Conservation (phyloP, 306 rosid genomes). For the Cicer arietinum region DNA sequence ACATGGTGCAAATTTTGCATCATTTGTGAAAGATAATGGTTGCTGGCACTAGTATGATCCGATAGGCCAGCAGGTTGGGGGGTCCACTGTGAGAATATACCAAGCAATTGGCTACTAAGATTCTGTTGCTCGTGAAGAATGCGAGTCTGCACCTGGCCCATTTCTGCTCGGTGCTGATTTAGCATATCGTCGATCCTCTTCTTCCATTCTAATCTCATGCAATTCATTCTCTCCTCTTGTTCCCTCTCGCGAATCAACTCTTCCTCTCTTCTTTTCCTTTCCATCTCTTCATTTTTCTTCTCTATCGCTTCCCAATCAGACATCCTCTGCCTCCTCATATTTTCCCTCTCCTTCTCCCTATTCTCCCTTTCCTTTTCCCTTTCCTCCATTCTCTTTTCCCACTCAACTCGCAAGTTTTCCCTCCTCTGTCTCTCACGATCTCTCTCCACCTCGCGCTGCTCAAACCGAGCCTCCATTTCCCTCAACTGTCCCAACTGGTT, state of each 20-base stretch:
- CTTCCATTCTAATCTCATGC: constrained; percentile 83
- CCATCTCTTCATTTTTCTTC: constrained; percentile 78
- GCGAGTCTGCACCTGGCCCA: constrained; percentile 86
- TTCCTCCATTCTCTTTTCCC: constrained; percentile 75
- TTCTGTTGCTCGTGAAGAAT: constrained; percentile 90
- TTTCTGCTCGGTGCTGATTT: constrained; percentile 81
- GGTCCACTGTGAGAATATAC: constrained; percentile 91
- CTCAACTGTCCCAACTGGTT: constrained; percentile 72
- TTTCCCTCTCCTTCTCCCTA: constrained; percentile 66
- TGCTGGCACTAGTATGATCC: constrained; percentile 87
- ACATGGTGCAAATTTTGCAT: constrained; percentile 98
- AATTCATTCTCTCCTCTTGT: constrained; percentile 82
- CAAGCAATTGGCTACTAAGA: constrained; percentile 79
- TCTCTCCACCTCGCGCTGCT: constrained; percentile 78
- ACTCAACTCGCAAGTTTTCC: constrained; percentile 62
- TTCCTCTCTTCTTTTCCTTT: constrained; percentile 83
- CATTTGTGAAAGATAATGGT: constrained; percentile 92
- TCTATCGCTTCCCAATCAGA: constrained; percentile 79
- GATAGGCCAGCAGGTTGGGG: constrained; percentile 82
- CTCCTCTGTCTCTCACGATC: constrained; percentile 76
- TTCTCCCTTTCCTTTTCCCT: constrained; percentile 66
- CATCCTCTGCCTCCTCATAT: constrained; percentile 68
- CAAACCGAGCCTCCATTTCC: constrained; percentile 79
- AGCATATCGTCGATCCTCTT: constrained; percentile 81
- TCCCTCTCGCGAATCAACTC: constrained; percentile 69